Evolutionary conservation across 768 basidiomycete genomes (phyloP).

Genomic region (Xerocomellus chrysenteron): DNA sequence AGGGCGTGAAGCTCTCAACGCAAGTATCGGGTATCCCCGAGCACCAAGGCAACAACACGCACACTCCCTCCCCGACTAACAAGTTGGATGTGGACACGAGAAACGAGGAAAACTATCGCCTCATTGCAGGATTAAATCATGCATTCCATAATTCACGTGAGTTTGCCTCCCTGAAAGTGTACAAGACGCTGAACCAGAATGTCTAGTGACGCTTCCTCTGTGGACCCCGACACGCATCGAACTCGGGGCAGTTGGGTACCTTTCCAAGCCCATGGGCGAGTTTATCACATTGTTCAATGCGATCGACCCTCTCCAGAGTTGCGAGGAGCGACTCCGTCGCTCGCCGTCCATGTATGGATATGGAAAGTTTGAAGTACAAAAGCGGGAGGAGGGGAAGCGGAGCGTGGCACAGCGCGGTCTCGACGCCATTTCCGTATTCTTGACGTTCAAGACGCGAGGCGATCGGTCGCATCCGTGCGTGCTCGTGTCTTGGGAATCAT

Average conservation of each 20-base stretch:
- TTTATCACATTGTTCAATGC: constrained; percentile 77
- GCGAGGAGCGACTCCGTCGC: constrained; percentile 40
- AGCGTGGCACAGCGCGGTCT: constrained; percentile 54
- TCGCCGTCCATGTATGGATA: constrained; percentile 66
- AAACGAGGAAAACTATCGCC: constrained; percentile 68
- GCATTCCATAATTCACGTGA: constrained; percentile 66
- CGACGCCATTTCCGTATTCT: constrained; percentile 52
- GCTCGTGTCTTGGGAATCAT: not conserved
- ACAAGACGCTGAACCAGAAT: not conserved
- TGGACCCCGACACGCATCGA: constrained; percentile 66
- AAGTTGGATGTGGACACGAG: constrained; percentile 40
- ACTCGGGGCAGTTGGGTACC: constrained; percentile 75
- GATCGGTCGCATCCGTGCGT: constrained; percentile 43
- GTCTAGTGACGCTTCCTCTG: constrained; percentile 59
- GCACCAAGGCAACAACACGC: not conserved
- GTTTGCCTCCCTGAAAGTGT: constrained; percentile 25
- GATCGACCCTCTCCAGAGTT: constrained; percentile 49
- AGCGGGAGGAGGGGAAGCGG: constrained; percentile 52
- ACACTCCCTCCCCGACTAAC: constrained; percentile 37
- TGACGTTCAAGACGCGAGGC: constrained; percentile 42
- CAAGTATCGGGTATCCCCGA: not conserved
- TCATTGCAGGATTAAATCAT: constrained; percentile 53
- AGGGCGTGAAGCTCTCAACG: constrained; percentile 22
- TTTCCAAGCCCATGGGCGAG: constrained; percentile 61
- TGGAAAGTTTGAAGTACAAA: constrained; percentile 49